Evolutionary conservation across 495 filamentous ascomycete genomes (phyloP).

Genomic region (Penicillium roqueforti): DNA sequence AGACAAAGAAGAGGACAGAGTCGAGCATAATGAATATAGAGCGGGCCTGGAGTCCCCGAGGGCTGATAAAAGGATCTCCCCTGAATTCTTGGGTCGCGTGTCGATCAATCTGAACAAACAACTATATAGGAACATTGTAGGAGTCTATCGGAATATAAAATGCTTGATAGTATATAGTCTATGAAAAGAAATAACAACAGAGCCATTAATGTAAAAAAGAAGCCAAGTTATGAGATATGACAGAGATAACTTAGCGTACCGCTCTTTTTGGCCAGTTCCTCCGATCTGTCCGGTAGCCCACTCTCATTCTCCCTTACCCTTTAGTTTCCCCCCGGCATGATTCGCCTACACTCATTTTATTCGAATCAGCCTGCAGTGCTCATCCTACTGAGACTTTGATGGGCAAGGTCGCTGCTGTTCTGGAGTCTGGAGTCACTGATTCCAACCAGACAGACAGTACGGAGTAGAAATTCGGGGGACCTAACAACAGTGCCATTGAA

Average conservation of each 20-base stretch:
- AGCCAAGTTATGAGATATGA: constrained; percentile 15
- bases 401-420: constrained; percentile 5
- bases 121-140: not conserved
- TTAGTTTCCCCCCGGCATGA: constrained; percentile 10
- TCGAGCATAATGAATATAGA: not conserved
- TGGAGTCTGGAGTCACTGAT: constrained; percentile 7
- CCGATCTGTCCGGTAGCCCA: constrained; percentile 8
- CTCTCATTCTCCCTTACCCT: constrained; percentile 18
- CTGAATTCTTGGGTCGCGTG: constrained; percentile 10
- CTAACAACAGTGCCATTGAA: constrained; percentile 25
- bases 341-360: constrained; percentile 8
- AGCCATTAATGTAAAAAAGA: not conserved
- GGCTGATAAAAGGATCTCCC: constrained; percentile 2
- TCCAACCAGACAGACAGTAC: constrained; percentile 13
- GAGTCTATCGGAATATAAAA: not conserved
- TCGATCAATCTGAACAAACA: constrained; percentile 17
- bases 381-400: constrained; percentile 11
- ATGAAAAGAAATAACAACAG: constrained; percentile 7
- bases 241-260: not conserved
- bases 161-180: not conserved
- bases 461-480: constrained; percentile 2
- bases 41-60: not conserved
- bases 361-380: constrained; percentile 7
- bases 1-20: no score
- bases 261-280: constrained; percentile 10